Evolutionary conservation across 495 filamentous ascomycete genomes (phyloP), one percentile per base, ranked within the genome.

Genomic region (Neurospora pannonica): DNA sequence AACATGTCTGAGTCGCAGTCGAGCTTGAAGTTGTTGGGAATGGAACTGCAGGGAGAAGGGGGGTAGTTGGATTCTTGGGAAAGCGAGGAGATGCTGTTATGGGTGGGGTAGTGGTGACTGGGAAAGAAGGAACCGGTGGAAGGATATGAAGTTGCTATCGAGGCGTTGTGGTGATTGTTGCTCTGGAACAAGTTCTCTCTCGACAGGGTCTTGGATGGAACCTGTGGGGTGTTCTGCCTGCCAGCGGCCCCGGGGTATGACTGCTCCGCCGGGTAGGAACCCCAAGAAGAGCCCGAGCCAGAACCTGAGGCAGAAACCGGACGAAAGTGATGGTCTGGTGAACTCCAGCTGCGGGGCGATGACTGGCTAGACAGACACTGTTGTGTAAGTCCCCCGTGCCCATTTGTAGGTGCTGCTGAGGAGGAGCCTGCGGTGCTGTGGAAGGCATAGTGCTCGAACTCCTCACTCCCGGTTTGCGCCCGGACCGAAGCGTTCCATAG

Each of bases 321-420:
- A 17, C 72, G 74, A 15, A 77, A 74, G n/a, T 79, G 79, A 34
- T 67, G 54, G 31, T 77, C 78, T 34, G 80, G 72, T 17, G 79
- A 77, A 38, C 60, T 72, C 79, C 80, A 81, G 71, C 72, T 81
- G 38, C 80, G 77, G 13, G 80, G 80, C 3, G 80, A 82, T 0
- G 80, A 76, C 72, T 74, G 74, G 21, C 24, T 40, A 3, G 80
- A 77, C 74, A 40, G 34, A n/a, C 54, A 70, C 37, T 72, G 74
- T 2, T 46, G 73, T 31, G 74, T 43, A 17, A 78, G 71, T 24
- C 73, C 72, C 28, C 54, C 54, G 54, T 67, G 31, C 13, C 54
- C 54, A 67, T 7, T 67, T 38, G 46, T 71, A 4, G 78, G 75
- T 67, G 54, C 54, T 67, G 54, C 28, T 67, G 54, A 67, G 54